Evolutionary conservation across 2,329 filamentous ascomycete genomes (phyloP).

Genomic region (Leptographium lundbergii): DNA sequence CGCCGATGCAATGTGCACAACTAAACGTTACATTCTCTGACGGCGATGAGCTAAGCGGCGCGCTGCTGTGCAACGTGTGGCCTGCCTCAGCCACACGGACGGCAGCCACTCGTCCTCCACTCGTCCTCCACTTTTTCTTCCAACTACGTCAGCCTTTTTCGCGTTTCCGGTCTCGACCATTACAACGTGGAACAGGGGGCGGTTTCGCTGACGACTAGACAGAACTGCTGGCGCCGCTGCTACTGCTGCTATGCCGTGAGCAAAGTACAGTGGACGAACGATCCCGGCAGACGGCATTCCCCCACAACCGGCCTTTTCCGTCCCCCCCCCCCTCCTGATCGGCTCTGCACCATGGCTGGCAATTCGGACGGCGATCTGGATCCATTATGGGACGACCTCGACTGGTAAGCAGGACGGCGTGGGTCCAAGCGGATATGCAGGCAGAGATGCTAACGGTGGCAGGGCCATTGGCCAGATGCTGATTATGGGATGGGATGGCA

Average conservation of each 20-base stretch:
- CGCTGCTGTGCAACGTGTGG: not conserved
- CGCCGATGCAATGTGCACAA: no score
- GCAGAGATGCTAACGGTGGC: not conserved
- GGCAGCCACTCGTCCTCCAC: not conserved
- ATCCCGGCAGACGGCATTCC: not conserved
- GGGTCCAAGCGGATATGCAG: no score
- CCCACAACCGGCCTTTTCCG: slow-evolving; percentile 14
- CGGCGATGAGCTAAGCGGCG: not conserved
- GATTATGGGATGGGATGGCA: slow-evolving; percentile 80
- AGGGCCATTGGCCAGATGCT: slow-evolving; percentile 65
- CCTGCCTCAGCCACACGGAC: not conserved
- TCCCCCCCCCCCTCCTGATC: no score
- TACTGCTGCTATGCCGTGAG: not conserved
- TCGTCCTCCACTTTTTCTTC: no score
- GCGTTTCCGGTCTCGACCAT: not conserved
- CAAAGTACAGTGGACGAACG: not conserved
- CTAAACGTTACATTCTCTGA: no score
- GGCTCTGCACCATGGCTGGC: slow-evolving; percentile 13
- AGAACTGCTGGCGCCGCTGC: not conserved
- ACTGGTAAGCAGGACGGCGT: slow-evolving; percentile 41
- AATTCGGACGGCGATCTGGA: slow-evolving; percentile 36
- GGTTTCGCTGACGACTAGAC: no score
- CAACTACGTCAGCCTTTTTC: not conserved
- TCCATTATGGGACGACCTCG: slow-evolving; percentile 62
- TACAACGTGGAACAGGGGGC: not conserved